Evolutionary conservation across 1,284 basidiomycete species (phyloP), one percentile per base, ranked within the genome.

Genomic region (Salmacisia buchloeana): DNA sequence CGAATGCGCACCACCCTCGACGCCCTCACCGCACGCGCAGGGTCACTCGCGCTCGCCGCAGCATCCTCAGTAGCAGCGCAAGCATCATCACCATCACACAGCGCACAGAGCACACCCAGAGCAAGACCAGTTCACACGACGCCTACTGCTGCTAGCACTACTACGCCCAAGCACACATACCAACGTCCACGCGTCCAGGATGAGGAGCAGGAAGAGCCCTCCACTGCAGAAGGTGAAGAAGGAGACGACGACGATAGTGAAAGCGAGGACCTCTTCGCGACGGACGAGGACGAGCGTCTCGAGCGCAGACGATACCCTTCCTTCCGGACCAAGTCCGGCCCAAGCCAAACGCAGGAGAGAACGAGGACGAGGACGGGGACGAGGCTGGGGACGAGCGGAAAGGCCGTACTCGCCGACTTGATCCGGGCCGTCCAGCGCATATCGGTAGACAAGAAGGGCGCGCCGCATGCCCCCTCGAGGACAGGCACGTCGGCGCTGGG

Each of bases 251-350:
- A 54, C 15, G 49, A 54, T 33, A n/a, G n/a, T n/a, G n/a, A n/a
- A n/a, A n/a, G n/a, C n/a, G n/a, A n/a, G n/a, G 31, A 54, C 27
- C 49, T 54, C 49, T 54, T 54, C 49, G 49, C 49, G 34, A 7
- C 23, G 15, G 49, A 54, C 21, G 27, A 18, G 7, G 41, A 43
- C 3, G 41, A 43, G n/a, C n/a, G n/a, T n/a, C n/a, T n/a, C n/a
- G n/a, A n/a, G n/a, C n/a, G n/a, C n/a, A n/a, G n/a, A n/a, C n/a
- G n/a, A n/a, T n/a, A n/a, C n/a, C n/a, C n/a, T n/a, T n/a, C n/a
- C n/a, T n/a, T n/a, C n/a, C n/a, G n/a, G n/a, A n/a, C n/a, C n/a
- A n/a, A n/a, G n/a, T n/a, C n/a, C n/a, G n/a, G n/a, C n/a, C n/a
- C n/a, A n/a, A n/a, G n/a, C n/a, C n/a, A n/a, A 15, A 18, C 41